Percentiles rank a stretch among this genome's conserved stretches.
Evolutionary conservation across 306 rosid species (phyloP).

Genomic region (Psophocarpus tetragonolobus): DNA sequence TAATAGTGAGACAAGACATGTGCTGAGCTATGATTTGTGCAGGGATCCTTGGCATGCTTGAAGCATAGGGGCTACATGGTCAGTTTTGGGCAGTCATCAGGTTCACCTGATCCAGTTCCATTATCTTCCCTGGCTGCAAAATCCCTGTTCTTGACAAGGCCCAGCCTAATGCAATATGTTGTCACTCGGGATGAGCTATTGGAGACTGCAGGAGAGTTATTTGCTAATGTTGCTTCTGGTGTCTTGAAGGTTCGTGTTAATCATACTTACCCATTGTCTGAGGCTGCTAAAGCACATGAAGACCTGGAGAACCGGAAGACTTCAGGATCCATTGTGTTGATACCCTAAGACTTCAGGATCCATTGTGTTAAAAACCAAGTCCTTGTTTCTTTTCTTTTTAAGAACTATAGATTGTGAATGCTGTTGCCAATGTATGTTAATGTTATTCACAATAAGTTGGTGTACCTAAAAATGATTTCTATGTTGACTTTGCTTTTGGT

Average conservation of each 20-base stretch:
- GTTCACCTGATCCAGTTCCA: slow-evolving; percentile 84
- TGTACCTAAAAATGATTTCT: background rate
- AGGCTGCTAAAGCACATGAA: slow-evolving; percentile 78
- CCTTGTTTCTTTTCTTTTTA: slow-evolving; percentile 18
- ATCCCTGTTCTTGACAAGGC: slow-evolving; percentile 84
- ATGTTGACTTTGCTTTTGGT: background rate
- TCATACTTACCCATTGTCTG: slow-evolving; percentile 77
- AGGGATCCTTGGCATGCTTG: slow-evolving; percentile 87
- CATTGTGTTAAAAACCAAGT: background rate
- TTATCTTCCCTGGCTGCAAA: slow-evolving; percentile 67
- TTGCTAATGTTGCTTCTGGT: slow-evolving; percentile 63
- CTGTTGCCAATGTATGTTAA: background rate
- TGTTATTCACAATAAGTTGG: background rate
- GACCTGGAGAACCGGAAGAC: slow-evolving; percentile 82
- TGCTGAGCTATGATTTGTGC: slow-evolving; percentile 20
- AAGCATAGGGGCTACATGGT: slow-evolving; percentile 81
- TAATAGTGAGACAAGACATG: background rate
- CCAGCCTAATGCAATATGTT: slow-evolving; percentile 60
- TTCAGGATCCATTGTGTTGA: slow-evolving; percentile 76
- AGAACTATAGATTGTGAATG: background rate
- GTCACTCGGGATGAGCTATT: slow-evolving; percentile 66
- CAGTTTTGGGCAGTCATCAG: slow-evolving; percentile 86
- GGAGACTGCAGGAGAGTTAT: slow-evolving; percentile 72
- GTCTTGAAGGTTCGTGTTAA: slow-evolving; percentile 68
- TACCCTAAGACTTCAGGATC: slow-evolving; percentile 47